phyloP scores from a whole-genome alignment of 2,329 filamentous ascomycete genomes.

The Cryphonectria parasitica region DNA sequence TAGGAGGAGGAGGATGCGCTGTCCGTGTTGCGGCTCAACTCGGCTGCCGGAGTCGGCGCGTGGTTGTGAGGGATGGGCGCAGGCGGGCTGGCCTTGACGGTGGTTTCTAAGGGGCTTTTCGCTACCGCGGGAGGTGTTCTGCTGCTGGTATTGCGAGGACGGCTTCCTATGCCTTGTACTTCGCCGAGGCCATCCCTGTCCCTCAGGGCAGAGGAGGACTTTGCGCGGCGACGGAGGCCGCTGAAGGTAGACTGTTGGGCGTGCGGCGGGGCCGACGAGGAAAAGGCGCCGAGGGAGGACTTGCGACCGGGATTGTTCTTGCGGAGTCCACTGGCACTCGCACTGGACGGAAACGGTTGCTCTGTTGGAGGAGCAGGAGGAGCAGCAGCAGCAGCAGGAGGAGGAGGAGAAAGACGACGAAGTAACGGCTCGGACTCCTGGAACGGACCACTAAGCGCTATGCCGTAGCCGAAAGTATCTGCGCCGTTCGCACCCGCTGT shows the following conservation, averaged over 20 bases:
- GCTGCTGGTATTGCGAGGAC: slow-evolving; percentile 2
- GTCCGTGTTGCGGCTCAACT: slow-evolving; percentile 18
- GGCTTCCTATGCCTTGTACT: slow-evolving; percentile 12
- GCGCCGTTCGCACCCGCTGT: slow-evolving; percentile 8
- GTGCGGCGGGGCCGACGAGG: slow-evolving; percentile 33
- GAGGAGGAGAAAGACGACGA: background rate
- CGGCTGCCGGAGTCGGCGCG: slow-evolving; percentile 52
- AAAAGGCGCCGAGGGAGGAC: slow-evolving; percentile 41
- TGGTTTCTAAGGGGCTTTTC: slow-evolving; percentile 38
- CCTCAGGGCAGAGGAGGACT: slow-evolving; percentile 20
- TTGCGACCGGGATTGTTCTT: slow-evolving; percentile 59
- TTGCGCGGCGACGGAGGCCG: slow-evolving; percentile 25
- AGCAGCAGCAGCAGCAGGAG: background rate
- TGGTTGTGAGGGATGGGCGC: slow-evolving; percentile 53
- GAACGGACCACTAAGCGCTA: slow-evolving; percentile 26
- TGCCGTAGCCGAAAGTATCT: slow-evolving; percentile 21
- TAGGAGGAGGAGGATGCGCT: background rate
- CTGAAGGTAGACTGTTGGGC: slow-evolving; percentile 8
- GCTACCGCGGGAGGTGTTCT: slow-evolving; percentile 29
- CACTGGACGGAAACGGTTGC: background rate
- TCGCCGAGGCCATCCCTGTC: slow-evolving; percentile 24
- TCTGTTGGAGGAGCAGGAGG: background rate
- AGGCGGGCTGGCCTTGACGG: slow-evolving; percentile 54
- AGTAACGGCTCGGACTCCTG: background rate
- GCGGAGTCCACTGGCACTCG: slow-evolving; percentile 36